Evolutionary conservation across 2,329 filamentous ascomycete genomes (phyloP).

Genomic region (Colletotrichum neosansevieriae): DNA sequence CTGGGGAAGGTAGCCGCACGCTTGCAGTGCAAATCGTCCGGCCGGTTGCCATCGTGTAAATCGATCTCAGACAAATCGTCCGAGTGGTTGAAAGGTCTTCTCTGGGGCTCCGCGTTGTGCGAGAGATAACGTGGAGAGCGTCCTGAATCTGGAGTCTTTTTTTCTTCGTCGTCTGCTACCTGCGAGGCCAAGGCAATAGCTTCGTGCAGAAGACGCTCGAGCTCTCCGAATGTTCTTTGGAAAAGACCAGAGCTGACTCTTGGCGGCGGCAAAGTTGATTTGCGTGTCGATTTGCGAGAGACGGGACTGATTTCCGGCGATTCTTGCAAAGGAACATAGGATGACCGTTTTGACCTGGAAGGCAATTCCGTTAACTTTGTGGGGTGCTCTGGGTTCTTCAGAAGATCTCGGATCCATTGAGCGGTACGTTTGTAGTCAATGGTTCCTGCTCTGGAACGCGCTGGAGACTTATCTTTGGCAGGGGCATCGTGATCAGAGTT

Average conservation of each 20-base stretch:
- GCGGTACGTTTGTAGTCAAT: slow-evolving; percentile 50
- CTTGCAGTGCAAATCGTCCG: not conserved
- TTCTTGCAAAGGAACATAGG: not conserved
- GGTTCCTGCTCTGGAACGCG: slow-evolving; percentile 43
- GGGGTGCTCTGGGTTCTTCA: slow-evolving; percentile 46
- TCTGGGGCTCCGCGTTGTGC: not conserved
- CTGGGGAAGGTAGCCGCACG: slow-evolving; percentile 23
- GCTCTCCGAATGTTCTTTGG: slow-evolving; percentile 53
- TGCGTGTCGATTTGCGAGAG: slow-evolving; percentile 36
- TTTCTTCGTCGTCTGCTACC: slow-evolving; percentile 50
- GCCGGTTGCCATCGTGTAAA: not conserved
- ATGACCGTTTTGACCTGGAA: slow-evolving; percentile 8
- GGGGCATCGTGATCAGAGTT: slow-evolving; percentile 21
- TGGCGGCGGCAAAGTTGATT: slow-evolving; percentile 36
- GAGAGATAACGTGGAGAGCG: not conserved
- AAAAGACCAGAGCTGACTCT: slow-evolving; percentile 45
- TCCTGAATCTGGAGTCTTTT: not conserved
- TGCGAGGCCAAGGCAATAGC: slow-evolving; percentile 58
- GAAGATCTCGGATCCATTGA: slow-evolving; percentile 50
- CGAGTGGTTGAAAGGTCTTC: not conserved
- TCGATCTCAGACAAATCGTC: slow-evolving; percentile 22
- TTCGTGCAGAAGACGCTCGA: slow-evolving; percentile 61
- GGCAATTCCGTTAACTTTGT: slow-evolving; percentile 48
- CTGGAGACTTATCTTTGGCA: slow-evolving; percentile 10
- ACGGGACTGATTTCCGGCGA: not conserved